These are phyloP conservation scores for Coemansia sp. DNA, from an alignment of 192 early-diverging fungal genomes.

Conservation along the genomic window DNA sequence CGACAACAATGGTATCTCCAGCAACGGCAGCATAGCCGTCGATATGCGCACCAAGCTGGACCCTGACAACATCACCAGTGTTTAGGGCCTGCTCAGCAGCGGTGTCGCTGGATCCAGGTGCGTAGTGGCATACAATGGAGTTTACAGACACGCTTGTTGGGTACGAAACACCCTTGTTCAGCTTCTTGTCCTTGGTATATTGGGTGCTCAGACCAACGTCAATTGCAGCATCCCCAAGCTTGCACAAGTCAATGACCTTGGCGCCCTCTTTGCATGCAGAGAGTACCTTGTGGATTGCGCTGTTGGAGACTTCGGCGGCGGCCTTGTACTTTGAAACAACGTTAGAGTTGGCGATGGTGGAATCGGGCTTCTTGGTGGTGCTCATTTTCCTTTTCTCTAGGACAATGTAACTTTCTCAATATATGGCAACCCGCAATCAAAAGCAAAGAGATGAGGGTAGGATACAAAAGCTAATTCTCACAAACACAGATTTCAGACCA, in stretches of 20 bases:
- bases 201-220: constrained; percentile 62
- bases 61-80: constrained; percentile 84
- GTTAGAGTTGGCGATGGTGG: constrained; percentile 66
- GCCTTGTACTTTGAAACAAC: constrained; percentile 92
- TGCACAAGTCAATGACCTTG: constrained; percentile 83
- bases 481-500: no score
- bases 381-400: constrained; percentile 21
- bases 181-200: constrained; percentile 76
- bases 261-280: constrained; percentile 64
- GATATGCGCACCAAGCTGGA: constrained; percentile 86
- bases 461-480: no score
- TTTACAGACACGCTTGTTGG: constrained; percentile 86
- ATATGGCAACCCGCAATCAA: no score
- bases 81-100: constrained; percentile 63
- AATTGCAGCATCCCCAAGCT: constrained; percentile 82
- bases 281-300: constrained; percentile 46
- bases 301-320: constrained; percentile 85
- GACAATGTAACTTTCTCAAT: background rate
- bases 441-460: no score
- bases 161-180: constrained; percentile 80
- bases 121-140: constrained; percentile 80
- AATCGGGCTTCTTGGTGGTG: constrained; percentile 35
- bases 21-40: constrained; percentile 85
- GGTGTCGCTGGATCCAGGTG: constrained; percentile 73
- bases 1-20: constrained; percentile 83